Base-by-base conservation (phyloP, 495 filamentous ascomycete genomes). In the Xylaria palmicola region DNA sequence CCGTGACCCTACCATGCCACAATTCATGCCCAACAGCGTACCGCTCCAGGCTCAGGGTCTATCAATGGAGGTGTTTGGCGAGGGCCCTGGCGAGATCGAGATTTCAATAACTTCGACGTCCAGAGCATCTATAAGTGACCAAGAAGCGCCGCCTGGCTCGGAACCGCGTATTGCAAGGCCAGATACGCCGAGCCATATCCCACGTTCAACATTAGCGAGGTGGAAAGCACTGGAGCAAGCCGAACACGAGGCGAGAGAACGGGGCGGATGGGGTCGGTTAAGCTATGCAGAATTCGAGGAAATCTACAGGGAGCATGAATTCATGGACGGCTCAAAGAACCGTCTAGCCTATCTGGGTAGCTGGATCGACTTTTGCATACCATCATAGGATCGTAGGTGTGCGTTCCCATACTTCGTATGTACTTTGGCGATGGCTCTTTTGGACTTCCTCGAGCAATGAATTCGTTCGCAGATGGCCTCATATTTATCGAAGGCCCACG, bases 351-450 rank as follows among this genome's bases (percentile, higher is more conserved):
- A 93, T 74, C 77, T 94, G 32, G 89, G 87, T 17, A 88, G 81
- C 56, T 96, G 91, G 91, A 91, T 93, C 68, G 90, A 94, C 71
- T 89, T 93, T 67, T 85, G 82, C 66, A 83, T 85, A 57, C 81
- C 82, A 10, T 80, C 75, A 9, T 61, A 47, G 50, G 6, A 19
- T 44, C 3, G 6, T n/a, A n/a, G n/a, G n/a, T n/a, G n/a, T n/a
- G n/a, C n/a, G n/a, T n/a, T n/a, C n/a, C n/a, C n/a, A n/a, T n/a
- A n/a, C n/a, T n/a, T n/a, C n/a, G n/a, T n/a, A n/a, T n/a, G n/a
- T n/a, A n/a, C n/a, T n/a, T n/a, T n/a, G n/a, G n/a, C n/a, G n/a
- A n/a, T n/a, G n/a, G n/a, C n/a, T n/a, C n/a, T n/a, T n/a, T n/a
- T n/a, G n/a, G n/a, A n/a, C n/a, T n/a, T n/a, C n/a, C n/a, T 34